Evolutionary conservation across 2,329 filamentous ascomycete species (phyloP).

Genomic region (Calonectria montana): DNA sequence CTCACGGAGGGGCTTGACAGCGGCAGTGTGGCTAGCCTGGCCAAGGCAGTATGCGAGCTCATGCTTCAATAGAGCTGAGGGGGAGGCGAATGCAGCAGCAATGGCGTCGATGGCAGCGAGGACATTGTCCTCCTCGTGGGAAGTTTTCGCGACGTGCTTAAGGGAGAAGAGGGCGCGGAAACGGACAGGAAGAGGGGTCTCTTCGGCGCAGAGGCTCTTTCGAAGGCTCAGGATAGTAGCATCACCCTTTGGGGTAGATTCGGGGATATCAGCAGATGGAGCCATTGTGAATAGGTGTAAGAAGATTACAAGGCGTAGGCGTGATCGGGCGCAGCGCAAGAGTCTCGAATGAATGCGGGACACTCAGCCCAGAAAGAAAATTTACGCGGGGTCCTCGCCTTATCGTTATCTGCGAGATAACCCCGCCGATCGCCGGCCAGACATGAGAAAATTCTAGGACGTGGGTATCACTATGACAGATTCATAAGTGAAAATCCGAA

Average conservation of each 20-base stretch:
- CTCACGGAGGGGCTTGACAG: constrained; percentile 76
- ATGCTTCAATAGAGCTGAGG: constrained; percentile 93
- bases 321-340: constrained; percentile 22
- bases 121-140: constrained; percentile 69
- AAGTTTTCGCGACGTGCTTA: constrained; percentile 86
- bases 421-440: constrained; percentile 28
- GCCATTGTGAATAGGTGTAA: constrained; percentile 39
- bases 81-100: constrained; percentile 84
- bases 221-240: constrained; percentile 73
- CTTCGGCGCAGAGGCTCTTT: constrained; percentile 82
- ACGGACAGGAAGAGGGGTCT: constrained; percentile 83
- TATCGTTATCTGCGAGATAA: constrained; percentile 41
- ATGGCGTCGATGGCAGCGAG: constrained; percentile 78
- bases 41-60: constrained; percentile 97
- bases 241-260: constrained; percentile 37
- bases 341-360: constrained; percentile 22
- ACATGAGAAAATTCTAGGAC: constrained; percentile 7
- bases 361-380: constrained; percentile 45
- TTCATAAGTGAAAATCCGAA: constrained; percentile 5
- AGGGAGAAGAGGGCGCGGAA: constrained; percentile 98
- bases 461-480: not conserved
- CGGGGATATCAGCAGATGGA: constrained; percentile 37
- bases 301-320: constrained; percentile 16
- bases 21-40: constrained; percentile 83
- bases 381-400: constrained; percentile 47